A percentile compares a stretch with the other conserved stretches of the same genome.
Evolutionary conservation across 345 rosid species (phyloP).

Genomic region (Dipteronia sinensis): DNA sequence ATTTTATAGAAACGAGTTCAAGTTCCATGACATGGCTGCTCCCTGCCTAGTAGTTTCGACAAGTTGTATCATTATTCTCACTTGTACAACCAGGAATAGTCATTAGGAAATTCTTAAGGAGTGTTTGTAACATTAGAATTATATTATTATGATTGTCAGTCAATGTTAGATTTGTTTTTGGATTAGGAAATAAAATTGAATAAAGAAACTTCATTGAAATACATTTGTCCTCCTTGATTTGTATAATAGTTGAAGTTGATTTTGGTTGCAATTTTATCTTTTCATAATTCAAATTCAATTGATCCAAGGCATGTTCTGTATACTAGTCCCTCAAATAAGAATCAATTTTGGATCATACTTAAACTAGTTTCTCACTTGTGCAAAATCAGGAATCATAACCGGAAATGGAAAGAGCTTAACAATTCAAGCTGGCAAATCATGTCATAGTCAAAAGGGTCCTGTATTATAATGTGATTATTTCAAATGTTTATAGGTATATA

Average conservation of each 20-base stretch:
- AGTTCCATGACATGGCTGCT: conserved; percentile 16
- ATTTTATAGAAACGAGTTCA: conserved; percentile 25
- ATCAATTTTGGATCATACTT: neutral
- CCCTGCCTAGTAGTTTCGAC: conserved; percentile 20
- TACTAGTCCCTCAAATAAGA: neutral
- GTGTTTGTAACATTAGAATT: conserved; percentile 17
- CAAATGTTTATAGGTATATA: no score
- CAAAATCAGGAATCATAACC: neutral
- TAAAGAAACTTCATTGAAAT: neutral
- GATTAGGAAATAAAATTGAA: conserved; percentile 3
- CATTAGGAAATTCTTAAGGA: conserved; percentile 6
- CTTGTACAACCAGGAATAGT: conserved; percentile 24
- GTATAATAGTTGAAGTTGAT: neutral
- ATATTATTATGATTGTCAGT: neutral
- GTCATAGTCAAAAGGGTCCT: neutral
- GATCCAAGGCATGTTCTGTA: neutral
- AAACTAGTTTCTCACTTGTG: neutral
- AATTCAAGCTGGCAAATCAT: neutral
- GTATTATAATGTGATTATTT: no score
- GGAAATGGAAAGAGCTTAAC: neutral
- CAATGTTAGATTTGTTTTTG: neutral
- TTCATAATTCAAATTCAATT: no score
- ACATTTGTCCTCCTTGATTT: neutral
- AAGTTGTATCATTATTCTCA: conserved; percentile 20
- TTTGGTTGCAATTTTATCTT: no score